phyloP scores from a whole-genome alignment of 345 rosid species.

The Eucalyptus cloeziana region DNA sequence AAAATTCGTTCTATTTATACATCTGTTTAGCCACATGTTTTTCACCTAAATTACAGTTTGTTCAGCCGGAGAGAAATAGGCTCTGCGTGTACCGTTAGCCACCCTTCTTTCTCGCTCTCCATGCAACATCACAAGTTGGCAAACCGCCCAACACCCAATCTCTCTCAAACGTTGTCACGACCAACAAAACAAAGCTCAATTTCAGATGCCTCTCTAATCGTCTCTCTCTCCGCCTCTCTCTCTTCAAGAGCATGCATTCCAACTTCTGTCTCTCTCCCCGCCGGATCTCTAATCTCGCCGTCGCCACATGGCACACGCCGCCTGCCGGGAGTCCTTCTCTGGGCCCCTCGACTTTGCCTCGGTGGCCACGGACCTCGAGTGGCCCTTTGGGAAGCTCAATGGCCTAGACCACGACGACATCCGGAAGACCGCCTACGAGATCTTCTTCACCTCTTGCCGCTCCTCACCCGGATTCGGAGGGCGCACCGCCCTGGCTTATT shows the following conservation, averaged over 20 bases:
- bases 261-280: slow-evolving; percentile 20
- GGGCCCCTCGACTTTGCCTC: slow-evolving; percentile 13
- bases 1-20: neutral
- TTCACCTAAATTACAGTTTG: neutral
- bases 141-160: neutral
- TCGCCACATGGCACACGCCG: neutral
- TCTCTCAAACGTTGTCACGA: neutral
- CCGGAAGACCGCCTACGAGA: slow-evolving; percentile 79
- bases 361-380: slow-evolving; percentile 31
- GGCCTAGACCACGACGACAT: slow-evolving; percentile 53
- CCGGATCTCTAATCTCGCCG: slow-evolving; percentile 19
- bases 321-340: slow-evolving; percentile 40
- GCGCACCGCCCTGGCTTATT: slow-evolving; percentile 39
- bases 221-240: neutral
- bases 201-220: neutral
- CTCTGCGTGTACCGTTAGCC: neutral
- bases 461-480: slow-evolving; percentile 91
- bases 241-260: slow-evolving; percentile 7
- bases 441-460: slow-evolving; percentile 87
- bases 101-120: neutral
- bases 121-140: neutral
- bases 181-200: neutral
- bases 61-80: neutral
- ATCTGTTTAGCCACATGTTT: neutral
- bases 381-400: slow-evolving; percentile 63